Percentiles rank a stretch among this genome's conserved stretches.
These are phyloP conservation scores for Xylariaceae sp. DNA, from an alignment of 2,329 filamentous ascomycete genomes.

Conservation along the genomic window DNA sequence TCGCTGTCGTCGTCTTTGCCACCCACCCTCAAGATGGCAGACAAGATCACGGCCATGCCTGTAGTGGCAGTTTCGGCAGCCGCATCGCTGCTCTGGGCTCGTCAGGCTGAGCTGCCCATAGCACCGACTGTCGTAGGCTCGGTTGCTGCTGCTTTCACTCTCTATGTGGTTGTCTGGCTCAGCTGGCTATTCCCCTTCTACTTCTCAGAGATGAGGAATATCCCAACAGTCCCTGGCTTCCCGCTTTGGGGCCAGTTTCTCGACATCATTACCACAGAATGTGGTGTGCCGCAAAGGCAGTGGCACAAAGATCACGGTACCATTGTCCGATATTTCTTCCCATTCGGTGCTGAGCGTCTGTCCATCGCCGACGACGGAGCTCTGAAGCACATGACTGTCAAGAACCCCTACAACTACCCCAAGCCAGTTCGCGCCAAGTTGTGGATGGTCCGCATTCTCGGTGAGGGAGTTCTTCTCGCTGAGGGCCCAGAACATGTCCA, in stretches of 20 bases:
- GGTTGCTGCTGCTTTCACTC: conserved; percentile 20
- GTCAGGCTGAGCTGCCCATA: conserved; percentile 24
- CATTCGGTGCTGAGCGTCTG: conserved; percentile 42
- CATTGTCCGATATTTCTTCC: conserved; percentile 46
- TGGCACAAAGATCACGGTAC: conserved; percentile 42
- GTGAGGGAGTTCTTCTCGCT: conserved; percentile 41
- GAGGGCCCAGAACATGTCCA: conserved; percentile 41
- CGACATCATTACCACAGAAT: conserved; percentile 40
- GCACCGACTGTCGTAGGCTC: conserved; percentile 16
- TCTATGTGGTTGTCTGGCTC: conserved; percentile 34
- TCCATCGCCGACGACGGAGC: conserved; percentile 43
- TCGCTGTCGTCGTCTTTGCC: neutral
- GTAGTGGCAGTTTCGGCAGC: conserved; percentile 25
- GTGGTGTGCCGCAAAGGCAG: conserved; percentile 39
- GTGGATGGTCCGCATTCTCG: conserved; percentile 44
- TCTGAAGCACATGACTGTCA: conserved; percentile 43
- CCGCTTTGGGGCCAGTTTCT: conserved; percentile 45
- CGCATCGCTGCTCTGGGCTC: conserved; percentile 24
- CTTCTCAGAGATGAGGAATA: conserved; percentile 40
- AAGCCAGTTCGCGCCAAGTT: conserved; percentile 37
- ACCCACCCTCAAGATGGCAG: conserved; percentile 13
- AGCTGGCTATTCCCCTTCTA: conserved; percentile 41
- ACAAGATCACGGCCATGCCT: conserved; percentile 23
- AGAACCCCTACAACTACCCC: conserved; percentile 41
- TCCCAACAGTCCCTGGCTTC: conserved; percentile 41